Percentiles rank a stretch among this genome's conserved stretches.
Conservation (phyloP, 2,329 filamentous ascomycete species). For the Neurospora crassa region DNA sequence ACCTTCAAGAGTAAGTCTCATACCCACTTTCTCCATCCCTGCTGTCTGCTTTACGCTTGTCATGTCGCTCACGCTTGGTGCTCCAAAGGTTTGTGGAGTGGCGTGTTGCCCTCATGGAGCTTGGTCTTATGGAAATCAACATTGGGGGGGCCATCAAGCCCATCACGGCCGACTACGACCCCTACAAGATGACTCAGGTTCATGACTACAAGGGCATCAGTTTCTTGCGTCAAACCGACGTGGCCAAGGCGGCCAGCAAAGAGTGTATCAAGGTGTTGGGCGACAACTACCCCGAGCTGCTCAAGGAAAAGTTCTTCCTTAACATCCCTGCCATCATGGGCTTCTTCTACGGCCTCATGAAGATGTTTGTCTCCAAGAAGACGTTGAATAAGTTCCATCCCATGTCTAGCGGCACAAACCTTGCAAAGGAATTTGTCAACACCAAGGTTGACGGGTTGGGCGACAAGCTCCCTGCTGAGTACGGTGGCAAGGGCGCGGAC, state of each 20-base stretch:
- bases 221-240: slow-evolving; percentile 73
- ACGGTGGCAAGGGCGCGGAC: slow-evolving; percentile 60
- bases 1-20: slow-evolving; percentile 58
- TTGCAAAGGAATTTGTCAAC: slow-evolving; percentile 50
- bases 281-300: slow-evolving; percentile 78
- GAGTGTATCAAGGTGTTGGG: slow-evolving; percentile 77
- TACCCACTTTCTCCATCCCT: not conserved
- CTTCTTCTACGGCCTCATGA: slow-evolving; percentile 70
- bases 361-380: slow-evolving; percentile 62
- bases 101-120: slow-evolving; percentile 86
- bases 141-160: slow-evolving; percentile 58
- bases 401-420: slow-evolving; percentile 60
- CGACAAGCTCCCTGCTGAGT: slow-evolving; percentile 59
- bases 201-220: slow-evolving; percentile 87
- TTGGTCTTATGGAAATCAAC: slow-evolving; percentile 65
- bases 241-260: slow-evolving; percentile 65
- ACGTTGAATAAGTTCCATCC: slow-evolving; percentile 75
- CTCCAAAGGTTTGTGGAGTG: slow-evolving; percentile 68
- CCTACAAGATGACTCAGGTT: slow-evolving; percentile 84
- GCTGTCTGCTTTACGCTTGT: not conserved
- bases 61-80: slow-evolving; percentile 2
- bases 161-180: slow-evolving; percentile 68
- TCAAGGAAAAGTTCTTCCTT: slow-evolving; percentile 89
- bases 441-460: slow-evolving; percentile 47
- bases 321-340: slow-evolving; percentile 90